phyloP scores from a whole-genome alignment of 2,329 filamentous ascomycete genomes.

The Dendryphion nanum region DNA sequence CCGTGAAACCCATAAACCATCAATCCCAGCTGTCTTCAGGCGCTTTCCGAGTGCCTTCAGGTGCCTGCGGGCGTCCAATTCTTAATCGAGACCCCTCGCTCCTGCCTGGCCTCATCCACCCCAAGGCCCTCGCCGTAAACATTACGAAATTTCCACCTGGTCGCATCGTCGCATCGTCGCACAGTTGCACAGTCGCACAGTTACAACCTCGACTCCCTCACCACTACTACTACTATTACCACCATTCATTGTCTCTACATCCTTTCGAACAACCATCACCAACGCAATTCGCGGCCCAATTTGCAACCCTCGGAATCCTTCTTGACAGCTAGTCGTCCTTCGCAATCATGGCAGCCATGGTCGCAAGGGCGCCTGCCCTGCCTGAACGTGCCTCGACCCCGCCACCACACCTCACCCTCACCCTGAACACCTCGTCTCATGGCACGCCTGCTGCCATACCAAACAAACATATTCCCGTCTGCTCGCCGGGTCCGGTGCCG shows the following conservation, averaged over 20 bases:
- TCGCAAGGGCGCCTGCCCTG: slow-evolving; percentile 40
- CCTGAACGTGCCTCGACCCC: slow-evolving; percentile 42
- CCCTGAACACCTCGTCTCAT: slow-evolving; percentile 56
- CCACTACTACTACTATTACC: background rate
- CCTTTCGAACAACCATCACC: background rate
- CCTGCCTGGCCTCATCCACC: no score
- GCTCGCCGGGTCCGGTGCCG: slow-evolving; percentile 71
- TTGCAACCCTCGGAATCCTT: background rate
- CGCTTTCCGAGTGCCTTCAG: no score
- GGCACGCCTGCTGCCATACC: slow-evolving; percentile 64
- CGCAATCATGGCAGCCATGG: slow-evolving; percentile 43
- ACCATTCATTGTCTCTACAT: background rate
- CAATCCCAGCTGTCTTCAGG: slow-evolving; percentile 1
- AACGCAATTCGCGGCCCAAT: background rate
- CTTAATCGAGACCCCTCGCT: no score
- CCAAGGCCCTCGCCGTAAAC: no score
- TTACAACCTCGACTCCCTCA: background rate
- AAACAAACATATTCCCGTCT: slow-evolving; percentile 88
- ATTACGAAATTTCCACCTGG: no score
- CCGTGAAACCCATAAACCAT: slow-evolving; percentile 3
- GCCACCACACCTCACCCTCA: slow-evolving; percentile 53
- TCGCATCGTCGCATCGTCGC: no score
- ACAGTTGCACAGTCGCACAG: no score
- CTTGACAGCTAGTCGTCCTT: slow-evolving; percentile 3
- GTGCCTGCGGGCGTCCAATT: no score